phyloP scores from a whole-genome alignment of 2,329 filamentous ascomycete genomes.

The Neofusicoccum parvum region DNA sequence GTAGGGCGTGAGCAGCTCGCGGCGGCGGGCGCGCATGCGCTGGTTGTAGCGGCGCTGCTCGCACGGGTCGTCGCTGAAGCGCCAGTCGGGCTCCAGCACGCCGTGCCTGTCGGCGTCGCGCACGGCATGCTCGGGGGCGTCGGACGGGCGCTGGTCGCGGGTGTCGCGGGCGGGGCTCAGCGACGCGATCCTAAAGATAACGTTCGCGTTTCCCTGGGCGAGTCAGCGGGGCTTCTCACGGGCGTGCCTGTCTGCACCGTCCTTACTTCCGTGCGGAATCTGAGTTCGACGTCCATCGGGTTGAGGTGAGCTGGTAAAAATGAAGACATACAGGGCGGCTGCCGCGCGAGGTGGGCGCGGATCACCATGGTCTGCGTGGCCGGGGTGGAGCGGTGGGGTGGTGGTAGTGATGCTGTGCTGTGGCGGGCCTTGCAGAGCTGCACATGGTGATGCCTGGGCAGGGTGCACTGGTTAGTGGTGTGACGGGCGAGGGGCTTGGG shows the following conservation, averaged over 20 bases:
- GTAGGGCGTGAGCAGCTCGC: conserved; percentile 6
- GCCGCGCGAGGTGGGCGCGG: conserved; percentile 14
- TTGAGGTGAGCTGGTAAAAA: conserved; percentile 4
- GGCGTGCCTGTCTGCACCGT: conserved; percentile 3
- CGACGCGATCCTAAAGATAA: conserved; percentile 19
- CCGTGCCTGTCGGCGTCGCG: neutral
- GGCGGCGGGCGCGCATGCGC: conserved; percentile 1
- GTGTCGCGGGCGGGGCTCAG: neutral
- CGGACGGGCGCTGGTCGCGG: neutral
- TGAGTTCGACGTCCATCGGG: conserved; percentile 19
- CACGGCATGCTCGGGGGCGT: neutral
- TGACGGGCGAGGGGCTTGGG: conserved; percentile 5
- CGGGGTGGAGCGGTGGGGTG: conserved; percentile 20
- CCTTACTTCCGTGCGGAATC: conserved; percentile 21
- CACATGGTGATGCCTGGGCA: conserved; percentile 24
- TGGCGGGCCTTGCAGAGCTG: conserved; percentile 25
- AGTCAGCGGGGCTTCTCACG: neutral
- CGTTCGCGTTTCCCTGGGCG: conserved; percentile 21
- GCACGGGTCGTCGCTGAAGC: conserved; percentile 10
- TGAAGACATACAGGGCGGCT: conserved; percentile 20
- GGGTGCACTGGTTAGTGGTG: neutral
- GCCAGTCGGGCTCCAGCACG: conserved; percentile 20
- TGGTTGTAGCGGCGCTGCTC: conserved; percentile 15
- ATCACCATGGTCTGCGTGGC: conserved; percentile 22
- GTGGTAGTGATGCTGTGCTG: conserved; percentile 13